Percentiles rank a stretch among this genome's conserved stretches.
Evolutionary conservation across 768 basidiomycete genomes (phyloP).

Genomic region (Calocera cornea): DNA sequence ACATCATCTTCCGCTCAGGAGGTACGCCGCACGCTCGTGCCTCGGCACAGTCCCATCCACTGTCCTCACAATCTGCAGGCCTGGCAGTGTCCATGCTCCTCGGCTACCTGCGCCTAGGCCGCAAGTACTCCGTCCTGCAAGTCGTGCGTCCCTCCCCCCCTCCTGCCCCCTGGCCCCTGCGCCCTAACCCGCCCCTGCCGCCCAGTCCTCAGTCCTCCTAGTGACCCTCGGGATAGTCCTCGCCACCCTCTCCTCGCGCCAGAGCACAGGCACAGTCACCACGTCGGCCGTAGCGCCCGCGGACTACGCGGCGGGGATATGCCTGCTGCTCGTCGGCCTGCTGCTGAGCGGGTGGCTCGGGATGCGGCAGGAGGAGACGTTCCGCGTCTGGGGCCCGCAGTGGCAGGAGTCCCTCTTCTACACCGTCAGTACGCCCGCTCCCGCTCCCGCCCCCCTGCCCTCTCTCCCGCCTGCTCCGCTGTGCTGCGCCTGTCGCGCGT

Average conservation of each 20-base stretch:
- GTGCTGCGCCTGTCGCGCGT: background rate
- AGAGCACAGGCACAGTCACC: slow-evolving; percentile 17
- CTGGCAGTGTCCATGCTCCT: slow-evolving; percentile 66
- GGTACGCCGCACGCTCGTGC: slow-evolving; percentile 30
- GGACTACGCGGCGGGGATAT: slow-evolving; percentile 49
- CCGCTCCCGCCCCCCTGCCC: background rate
- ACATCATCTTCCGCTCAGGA: slow-evolving; percentile 76
- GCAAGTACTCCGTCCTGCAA: slow-evolving; percentile 45
- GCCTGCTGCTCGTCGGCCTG: slow-evolving; percentile 52
- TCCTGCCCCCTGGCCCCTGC: background rate
- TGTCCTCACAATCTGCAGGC: slow-evolving; percentile 32
- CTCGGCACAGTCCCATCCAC: background rate
- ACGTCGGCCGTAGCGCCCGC: background rate
- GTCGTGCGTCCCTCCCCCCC: slow-evolving; percentile 28
- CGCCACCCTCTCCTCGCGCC: slow-evolving; percentile 47
- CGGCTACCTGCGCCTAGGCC: slow-evolving; percentile 45
- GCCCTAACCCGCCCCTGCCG: background rate
- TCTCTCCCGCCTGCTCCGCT: too few species aligned
- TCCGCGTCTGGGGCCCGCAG: slow-evolving; percentile 53
- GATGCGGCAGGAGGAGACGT: slow-evolving; percentile 63
- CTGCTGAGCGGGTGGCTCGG: slow-evolving; percentile 57
- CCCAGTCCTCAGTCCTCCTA: slow-evolving; percentile 46
- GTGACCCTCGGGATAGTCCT: slow-evolving; percentile 60
- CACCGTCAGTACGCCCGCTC: slow-evolving; percentile 37
- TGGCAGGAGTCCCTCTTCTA: slow-evolving; percentile 83